Percentiles rank a stretch among this genome's conserved stretches.
Conservation (phyloP, 768 basidiomycete species). For the Epithele typhae region DNA sequence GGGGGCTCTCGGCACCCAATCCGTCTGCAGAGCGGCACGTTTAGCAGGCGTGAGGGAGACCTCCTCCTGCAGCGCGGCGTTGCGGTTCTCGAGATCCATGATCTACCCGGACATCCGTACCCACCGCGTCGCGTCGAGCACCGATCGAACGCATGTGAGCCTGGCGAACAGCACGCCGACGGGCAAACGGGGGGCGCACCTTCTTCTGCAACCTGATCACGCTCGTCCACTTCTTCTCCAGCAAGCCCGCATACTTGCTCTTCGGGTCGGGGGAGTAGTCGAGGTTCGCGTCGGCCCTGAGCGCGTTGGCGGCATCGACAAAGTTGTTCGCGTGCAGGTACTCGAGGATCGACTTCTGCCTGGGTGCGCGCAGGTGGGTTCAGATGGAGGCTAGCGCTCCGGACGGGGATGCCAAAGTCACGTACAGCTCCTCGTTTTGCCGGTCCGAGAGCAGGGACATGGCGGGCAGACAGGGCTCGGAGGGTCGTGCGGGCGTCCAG, state of each 20-base stretch:
- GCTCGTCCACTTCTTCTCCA: constrained; percentile 98
- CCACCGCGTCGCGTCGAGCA: no score
- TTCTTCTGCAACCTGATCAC: constrained; percentile 96
- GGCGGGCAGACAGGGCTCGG: constrained; percentile 3
- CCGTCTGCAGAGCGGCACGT: constrained; percentile 61
- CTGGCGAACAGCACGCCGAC: no score
- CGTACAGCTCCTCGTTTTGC: constrained; percentile 45
- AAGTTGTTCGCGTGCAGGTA: constrained; percentile 69
- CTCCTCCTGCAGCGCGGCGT: constrained; percentile 75
- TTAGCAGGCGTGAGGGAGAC: constrained; percentile 44
- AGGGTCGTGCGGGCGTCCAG: not conserved
- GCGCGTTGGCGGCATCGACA: constrained; percentile 54
- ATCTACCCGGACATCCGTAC: no score
- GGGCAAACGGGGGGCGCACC: constrained; percentile 37
- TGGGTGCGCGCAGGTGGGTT: constrained; percentile 26
- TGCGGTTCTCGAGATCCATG: constrained; percentile 88
- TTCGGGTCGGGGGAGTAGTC: constrained; percentile 82
- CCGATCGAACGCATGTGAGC: no score
- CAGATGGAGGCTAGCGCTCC: constrained; percentile 7
- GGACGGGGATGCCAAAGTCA: constrained; percentile 15
- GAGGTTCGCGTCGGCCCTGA: constrained; percentile 48
- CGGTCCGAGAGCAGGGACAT: constrained; percentile 44
- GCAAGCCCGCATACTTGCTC: constrained; percentile 77
- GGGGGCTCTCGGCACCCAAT: constrained; percentile 88
- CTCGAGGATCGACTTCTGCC: constrained; percentile 79